These are phyloP conservation scores for Neoboletus brunneissimus DNA, from an alignment of 768 basidiomycete genomes.

Conservation along the genomic window DNA sequence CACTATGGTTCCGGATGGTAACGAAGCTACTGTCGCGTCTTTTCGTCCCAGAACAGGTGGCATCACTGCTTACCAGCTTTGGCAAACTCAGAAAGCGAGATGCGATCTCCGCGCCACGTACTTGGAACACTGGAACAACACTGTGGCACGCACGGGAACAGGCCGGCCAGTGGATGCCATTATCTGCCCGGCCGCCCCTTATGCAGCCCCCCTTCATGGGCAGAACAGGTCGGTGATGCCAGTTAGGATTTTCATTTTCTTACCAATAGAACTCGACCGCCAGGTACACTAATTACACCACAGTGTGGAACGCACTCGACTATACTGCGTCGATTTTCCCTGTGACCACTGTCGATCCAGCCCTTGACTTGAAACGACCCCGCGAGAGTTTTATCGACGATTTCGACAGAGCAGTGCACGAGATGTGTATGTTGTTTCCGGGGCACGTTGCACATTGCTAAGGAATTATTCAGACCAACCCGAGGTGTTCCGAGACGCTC, in stretches of 20 bases:
- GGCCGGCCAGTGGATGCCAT: constrained; percentile 76
- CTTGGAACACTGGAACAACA: constrained; percentile 61
- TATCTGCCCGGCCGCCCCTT: constrained; percentile 61
- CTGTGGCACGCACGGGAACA: constrained; percentile 51
- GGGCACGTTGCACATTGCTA: neutral
- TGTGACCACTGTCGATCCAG: constrained; percentile 56
- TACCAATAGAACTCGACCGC: neutral
- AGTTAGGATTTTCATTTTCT: neutral
- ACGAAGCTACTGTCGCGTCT: constrained; percentile 15
- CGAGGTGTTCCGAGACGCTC: constrained; percentile 51
- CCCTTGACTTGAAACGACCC: constrained; percentile 46
- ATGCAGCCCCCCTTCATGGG: constrained; percentile 63
- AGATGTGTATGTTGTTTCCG: constrained; percentile 42
- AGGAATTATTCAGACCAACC: constrained; percentile 50
- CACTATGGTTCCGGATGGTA: constrained; percentile 42
- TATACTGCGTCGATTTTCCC: constrained; percentile 63
- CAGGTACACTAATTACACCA: constrained; percentile 54
- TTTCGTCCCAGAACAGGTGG: constrained; percentile 30
- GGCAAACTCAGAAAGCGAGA: constrained; percentile 58
- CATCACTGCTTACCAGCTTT: constrained; percentile 57
- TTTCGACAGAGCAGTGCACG: constrained; percentile 48
- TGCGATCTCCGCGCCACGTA: constrained; percentile 52
- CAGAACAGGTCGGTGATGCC: constrained; percentile 41
- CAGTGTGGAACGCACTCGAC: constrained; percentile 68
- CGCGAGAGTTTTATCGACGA: constrained; percentile 46